A percentile compares a stretch with the other conserved stretches of the same genome.
Evolutionary conservation across 345 rosid genomes (phyloP).

Genomic region (Garcia nutans): DNA sequence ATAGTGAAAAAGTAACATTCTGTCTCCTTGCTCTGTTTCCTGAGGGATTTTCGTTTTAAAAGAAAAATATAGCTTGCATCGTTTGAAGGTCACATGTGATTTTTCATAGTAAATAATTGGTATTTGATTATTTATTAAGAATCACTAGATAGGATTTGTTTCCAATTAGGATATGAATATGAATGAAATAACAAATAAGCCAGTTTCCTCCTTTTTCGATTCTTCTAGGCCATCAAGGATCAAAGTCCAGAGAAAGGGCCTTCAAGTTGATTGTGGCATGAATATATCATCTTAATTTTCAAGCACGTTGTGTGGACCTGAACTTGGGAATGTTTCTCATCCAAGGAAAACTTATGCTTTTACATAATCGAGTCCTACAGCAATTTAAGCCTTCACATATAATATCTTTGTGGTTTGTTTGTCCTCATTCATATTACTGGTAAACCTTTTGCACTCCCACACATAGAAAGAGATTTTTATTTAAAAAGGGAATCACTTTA

Average conservation of each 20-base stretch:
- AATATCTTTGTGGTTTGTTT: neutral
- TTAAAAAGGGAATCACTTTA: neutral
- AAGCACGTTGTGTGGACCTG: neutral
- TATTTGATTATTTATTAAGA: neutral
- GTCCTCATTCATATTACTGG: neutral
- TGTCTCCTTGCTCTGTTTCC: neutral
- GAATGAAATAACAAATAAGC: neutral
- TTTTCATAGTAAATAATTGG: conserved; percentile 1
- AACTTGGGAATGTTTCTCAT: neutral
- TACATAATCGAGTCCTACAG: neutral
- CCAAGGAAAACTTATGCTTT: neutral
- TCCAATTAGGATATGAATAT: neutral
- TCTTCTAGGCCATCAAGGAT: neutral
- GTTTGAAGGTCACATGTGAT: neutral
- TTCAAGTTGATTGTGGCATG: neutral
- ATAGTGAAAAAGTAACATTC: neutral
- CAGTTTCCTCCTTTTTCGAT: neutral
- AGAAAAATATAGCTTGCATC: neutral
- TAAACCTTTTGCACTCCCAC: neutral
- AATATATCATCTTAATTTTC: neutral
- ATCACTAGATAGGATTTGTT: neutral
- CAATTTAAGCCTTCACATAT: neutral
- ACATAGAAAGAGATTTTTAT: too few species aligned
- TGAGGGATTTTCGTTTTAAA: neutral
- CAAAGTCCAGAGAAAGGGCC: too few species aligned